phyloP scores from a whole-genome alignment of 2,329 filamentous ascomycete genomes.

The Sarocladium brachiariae region DNA sequence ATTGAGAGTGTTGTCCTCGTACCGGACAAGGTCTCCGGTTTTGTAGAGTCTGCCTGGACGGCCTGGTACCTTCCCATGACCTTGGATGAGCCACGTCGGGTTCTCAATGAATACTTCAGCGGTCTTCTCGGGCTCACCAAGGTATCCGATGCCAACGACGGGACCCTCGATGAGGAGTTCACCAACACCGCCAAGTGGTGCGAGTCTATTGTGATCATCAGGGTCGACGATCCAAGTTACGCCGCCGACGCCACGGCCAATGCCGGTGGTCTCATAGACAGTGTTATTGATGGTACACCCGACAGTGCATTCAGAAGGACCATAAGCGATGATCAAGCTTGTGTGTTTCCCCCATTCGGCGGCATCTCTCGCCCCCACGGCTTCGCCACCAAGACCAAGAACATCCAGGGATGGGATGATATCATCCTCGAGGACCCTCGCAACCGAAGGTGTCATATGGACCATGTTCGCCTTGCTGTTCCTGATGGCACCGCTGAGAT shows the following conservation, averaged over 20 bases:
- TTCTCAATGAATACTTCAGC: slow-evolving; percentile 49
- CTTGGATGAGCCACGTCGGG: slow-evolving; percentile 42
- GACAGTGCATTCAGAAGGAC: slow-evolving; percentile 48
- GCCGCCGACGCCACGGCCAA: slow-evolving; percentile 41
- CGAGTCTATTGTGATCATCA: slow-evolving; percentile 36
- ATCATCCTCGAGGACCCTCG: slow-evolving; percentile 37
- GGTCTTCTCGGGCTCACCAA: slow-evolving; percentile 52
- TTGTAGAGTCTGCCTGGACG: slow-evolving; percentile 45
- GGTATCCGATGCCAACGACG: slow-evolving; percentile 56
- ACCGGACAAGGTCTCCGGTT: slow-evolving; percentile 52
- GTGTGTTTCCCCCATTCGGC: slow-evolving; percentile 39
- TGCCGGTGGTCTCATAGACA: slow-evolving; percentile 34
- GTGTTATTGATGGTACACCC: slow-evolving; percentile 42
- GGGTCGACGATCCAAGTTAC: slow-evolving; percentile 46
- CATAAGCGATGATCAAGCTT: slow-evolving; percentile 44
- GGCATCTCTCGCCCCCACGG: slow-evolving; percentile 44
- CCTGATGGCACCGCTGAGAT: slow-evolving; percentile 38
- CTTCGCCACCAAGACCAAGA: slow-evolving; percentile 43
- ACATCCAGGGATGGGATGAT: slow-evolving; percentile 40
- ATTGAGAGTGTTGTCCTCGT: slow-evolving; percentile 41
- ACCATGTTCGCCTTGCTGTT: slow-evolving; percentile 40
- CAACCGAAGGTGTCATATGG: slow-evolving; percentile 44
- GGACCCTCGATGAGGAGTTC: slow-evolving; percentile 51
- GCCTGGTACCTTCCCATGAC: slow-evolving; percentile 27
- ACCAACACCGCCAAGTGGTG: slow-evolving; percentile 41